Base-by-base conservation (phyloP, 2,329 filamentous ascomycete genomes). In the Exophiala xenobiotica region DNA sequence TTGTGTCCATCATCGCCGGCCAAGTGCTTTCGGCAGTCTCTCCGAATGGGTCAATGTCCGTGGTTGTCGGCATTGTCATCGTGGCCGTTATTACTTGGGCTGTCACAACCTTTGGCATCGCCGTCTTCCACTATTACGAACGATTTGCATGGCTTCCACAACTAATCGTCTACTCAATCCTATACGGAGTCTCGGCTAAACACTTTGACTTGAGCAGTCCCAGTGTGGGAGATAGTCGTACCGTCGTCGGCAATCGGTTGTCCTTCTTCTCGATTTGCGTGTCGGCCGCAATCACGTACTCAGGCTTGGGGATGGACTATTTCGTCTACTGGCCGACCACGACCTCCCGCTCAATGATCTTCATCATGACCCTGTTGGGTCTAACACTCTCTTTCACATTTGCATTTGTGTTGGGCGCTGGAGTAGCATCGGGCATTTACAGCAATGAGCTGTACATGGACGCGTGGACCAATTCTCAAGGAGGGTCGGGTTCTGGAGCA, bases 21-120 rank as follows among this genome's bases (percentile, higher is more conserved):
- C 84, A 87, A 63, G 86, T 87, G 20, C 69, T 88, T 1, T 84
- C 80, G 3, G 84, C 84, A 1, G 80, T 88, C 3, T 82, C 80
- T 9, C 67, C 72, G 1, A 75, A 77, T 53, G 77, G 74, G n/a
- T 75, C 70, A 54, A 75, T 87, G 68, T 81, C 79, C 1, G 77
- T 86, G 16, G 76, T 80, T 26, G 84, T 87, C 1, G 84, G 85
- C 59, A 86, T 88, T 57, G 73, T 87, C 33, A 78, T 87, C 39
- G 78, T 82, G 9, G 80, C 81, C 1, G 60, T 85, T 19, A 78
- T 86, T 27, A 79, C 78, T 23, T 85, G 81, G 79, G 69, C 74
- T 1, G 76, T 88, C 35, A 83, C 82, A 1, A 83, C 81, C 0
- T 86, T 87, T 63, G 85, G 85, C 0, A 86, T 87, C 63, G 77